Percentiles rank a stretch among this genome's conserved stretches.
These are phyloP conservation scores for Candida insectalens DNA, from an alignment of 805 yeast genomes.

Conservation along the genomic window DNA sequence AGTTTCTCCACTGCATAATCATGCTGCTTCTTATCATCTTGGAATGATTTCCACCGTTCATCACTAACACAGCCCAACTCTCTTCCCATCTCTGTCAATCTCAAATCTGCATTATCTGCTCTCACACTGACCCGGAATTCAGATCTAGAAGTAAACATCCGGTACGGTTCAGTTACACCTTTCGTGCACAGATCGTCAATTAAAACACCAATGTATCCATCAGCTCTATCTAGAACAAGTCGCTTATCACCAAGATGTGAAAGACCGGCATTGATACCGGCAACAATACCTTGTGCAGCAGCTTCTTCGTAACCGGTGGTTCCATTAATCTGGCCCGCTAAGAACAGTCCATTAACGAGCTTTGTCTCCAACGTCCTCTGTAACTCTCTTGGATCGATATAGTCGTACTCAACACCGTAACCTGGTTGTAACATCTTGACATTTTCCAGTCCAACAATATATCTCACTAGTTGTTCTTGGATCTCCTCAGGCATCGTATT, in stretches of 20 bases:
- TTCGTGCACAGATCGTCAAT: slow-evolving; percentile 91
- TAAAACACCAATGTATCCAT: slow-evolving; percentile 87
- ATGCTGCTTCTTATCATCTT: slow-evolving; percentile 33
- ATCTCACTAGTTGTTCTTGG: slow-evolving; percentile 60
- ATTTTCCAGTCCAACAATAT: slow-evolving; percentile 84
- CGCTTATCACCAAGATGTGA: slow-evolving; percentile 29
- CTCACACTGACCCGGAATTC: slow-evolving; percentile 87
- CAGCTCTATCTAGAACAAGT: slow-evolving; percentile 57
- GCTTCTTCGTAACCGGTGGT: slow-evolving; percentile 99
- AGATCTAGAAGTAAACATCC: slow-evolving; percentile 96
- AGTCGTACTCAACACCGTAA: slow-evolving; percentile 98
- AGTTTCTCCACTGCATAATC: slow-evolving; percentile 37
- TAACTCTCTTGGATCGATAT: slow-evolving; percentile 87
- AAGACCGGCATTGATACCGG: slow-evolving; percentile 92
- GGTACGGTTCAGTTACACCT: slow-evolving; percentile 94
- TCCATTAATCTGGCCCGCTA: slow-evolving; percentile 98
- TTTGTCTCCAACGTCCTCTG: slow-evolving; percentile 74
- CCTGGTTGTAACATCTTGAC: slow-evolving; percentile 92
- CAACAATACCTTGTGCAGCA: slow-evolving; percentile 90
- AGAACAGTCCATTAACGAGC: slow-evolving; percentile 60
- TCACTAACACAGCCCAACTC: slow-evolving; percentile 57
- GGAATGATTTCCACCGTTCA: slow-evolving; percentile 42
- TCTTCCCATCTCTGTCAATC: slow-evolving; percentile 67
- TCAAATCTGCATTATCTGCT: slow-evolving; percentile 86
- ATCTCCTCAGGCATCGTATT: slow-evolving; percentile 95